Evolutionary conservation across 169 alveolate species (phyloP), one percentile per base, ranked within the genome.

Genomic region (Plasmodium adleri): DNA sequence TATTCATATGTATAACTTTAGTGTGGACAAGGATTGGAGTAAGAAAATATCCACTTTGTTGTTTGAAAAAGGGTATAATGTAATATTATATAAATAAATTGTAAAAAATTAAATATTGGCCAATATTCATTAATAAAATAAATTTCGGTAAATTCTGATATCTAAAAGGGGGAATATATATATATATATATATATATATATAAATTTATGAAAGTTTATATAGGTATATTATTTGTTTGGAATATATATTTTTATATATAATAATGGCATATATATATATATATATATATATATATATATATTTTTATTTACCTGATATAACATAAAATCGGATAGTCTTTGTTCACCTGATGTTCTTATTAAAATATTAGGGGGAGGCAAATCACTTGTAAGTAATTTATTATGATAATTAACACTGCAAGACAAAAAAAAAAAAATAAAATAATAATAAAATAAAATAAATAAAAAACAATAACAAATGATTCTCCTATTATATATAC

Each of bases 261-360:
- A 64, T 64, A 60, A 17, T 7, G 4, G 1, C 7, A 64, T 28
- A 49, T 60, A 64, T 8, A 50, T 15, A 39, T 60, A 8, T 43
- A 60, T 47, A n/a, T 20, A 10, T n/a, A n/a, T 68, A 7, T 39
- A 7, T 56, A 20, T 20, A 20, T 20, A 20, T 20, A 20, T 20
- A 20, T 24, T 54, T 20, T 6, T 52, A 1, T 94, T 22, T 72
- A 93, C 97, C 88, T 96, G 98, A 83, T 95, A 96, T 39, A 96
- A 66, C 66, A 96, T 93, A 74, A 96, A 96, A 74, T 96, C 98
- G 7, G 98, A 96, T 22, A 96, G 93, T 49, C 98, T 73, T 56
- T 97, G 89, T 62, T 93, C 98, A 0, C 98, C 98, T 3, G 98
- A 96, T 3, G 98, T 96, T 72, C 98, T 91, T 47, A 96, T 94